Evolutionary conservation across 2,329 filamentous ascomycete genomes (phyloP), one percentile per base, ranked within the genome.

Genomic region (Pochonia chlamydosporia): DNA sequence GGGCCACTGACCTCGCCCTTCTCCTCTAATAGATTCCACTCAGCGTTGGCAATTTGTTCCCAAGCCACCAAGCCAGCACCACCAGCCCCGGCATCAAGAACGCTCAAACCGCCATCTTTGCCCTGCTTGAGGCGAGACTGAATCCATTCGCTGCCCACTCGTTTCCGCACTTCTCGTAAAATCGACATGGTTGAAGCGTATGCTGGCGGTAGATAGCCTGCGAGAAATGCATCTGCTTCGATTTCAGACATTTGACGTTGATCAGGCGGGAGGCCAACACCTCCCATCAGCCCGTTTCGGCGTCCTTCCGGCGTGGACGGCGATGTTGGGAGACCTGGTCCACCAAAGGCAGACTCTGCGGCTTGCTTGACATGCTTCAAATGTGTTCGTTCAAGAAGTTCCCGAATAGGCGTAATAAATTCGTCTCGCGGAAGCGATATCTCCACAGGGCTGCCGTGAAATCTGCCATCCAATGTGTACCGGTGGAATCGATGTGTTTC

Each of bases 281-380:
- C 73, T 51, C 78, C 79, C 69, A 89, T 86, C 14, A 77, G 74
- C 26, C 78, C 69, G 26, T 69, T 76, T 58, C 69, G 79, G 57
- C 68, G 77, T 14, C 74, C 70, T 26, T 70, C 67, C 0, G 87
- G 84, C 3, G 87, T 91, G 1, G 83, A 78, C 1, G 87, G 82
- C 2, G 89, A 95, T 59, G 85, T 76, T 3, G 91, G 91, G 14
- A 97, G 71, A 0, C 83, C 81, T 3, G 68, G 67, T 0, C 92
- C 92, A 37, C 91, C 92, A 61, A 96, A 92, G 1, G 81, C 75
- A 37, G 74, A 78, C 54, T 88, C 81, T 1, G 91, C 87, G 1
- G 85, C 77, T 48, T 85, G 77, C 28, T 76, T 74, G 26, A 97
- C 72, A 61, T 99, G 93, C 48, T 82, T 85, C 37, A 83, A 79